Evolutionary conservation across 2,329 filamentous ascomycete genomes (phyloP).

Genomic region (Arthrobotrys sinensis): DNA sequence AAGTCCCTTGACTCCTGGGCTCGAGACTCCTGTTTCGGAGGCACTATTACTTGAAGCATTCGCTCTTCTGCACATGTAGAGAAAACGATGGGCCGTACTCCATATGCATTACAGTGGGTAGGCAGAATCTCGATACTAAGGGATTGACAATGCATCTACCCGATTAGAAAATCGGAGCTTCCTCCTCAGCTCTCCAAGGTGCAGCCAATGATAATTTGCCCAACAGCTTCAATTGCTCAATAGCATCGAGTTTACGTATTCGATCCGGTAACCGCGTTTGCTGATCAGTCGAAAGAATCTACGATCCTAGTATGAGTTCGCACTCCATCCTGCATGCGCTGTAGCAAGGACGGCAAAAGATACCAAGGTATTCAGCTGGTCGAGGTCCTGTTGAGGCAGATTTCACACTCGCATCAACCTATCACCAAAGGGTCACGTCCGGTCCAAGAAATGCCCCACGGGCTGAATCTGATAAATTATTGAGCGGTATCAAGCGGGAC

Average conservation of each 20-base stretch:
- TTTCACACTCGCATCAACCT: conserved; percentile 1
- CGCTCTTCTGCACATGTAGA: not conserved
- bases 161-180: not conserved
- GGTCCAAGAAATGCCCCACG: not conserved
- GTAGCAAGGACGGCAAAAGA: not conserved
- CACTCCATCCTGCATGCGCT: not conserved
- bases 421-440: not conserved
- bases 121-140: not conserved
- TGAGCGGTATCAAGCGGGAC: conserved; percentile 1
- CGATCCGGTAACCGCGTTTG: not conserved
- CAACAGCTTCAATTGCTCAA: not conserved
- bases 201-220: not conserved
- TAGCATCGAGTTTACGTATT: not conserved
- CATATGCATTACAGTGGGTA: not conserved
- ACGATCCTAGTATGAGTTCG: not conserved
- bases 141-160: conserved; percentile 18
- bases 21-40: not conserved
- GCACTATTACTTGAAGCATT: not conserved
- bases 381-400: not conserved
- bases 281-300: not conserved
- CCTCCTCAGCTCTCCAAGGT: not conserved
- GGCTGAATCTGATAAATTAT: conserved; percentile 5
- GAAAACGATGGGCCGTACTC: not conserved
- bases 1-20: not conserved
- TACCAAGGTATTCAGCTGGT: conserved; percentile 9